Percentiles rank a stretch among this genome's conserved stretches.
phyloP scores from a whole-genome alignment of 2,329 filamentous ascomycete genomes.

The Chaetomiaceae sp. region DNA sequence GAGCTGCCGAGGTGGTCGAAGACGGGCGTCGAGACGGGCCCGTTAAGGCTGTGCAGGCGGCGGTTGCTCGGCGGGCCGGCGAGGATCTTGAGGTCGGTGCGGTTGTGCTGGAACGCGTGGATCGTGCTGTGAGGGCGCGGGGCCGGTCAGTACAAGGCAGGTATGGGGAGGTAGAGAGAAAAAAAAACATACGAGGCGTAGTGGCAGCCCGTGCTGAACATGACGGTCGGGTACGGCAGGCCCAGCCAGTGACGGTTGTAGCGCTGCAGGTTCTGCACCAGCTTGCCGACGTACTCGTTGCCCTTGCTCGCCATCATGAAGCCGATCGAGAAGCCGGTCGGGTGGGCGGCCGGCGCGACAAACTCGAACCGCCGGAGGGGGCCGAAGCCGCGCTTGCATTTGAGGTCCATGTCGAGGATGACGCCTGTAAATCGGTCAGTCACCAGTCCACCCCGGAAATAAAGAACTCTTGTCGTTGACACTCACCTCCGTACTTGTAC shows the following conservation, averaged over 20 bases:
- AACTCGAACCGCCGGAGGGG: conserved; percentile 36
- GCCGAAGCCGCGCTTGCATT: conserved; percentile 34
- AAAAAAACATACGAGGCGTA: conserved; percentile 32
- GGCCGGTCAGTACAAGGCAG: not conserved
- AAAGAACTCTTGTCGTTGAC: not conserved
- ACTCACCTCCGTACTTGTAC: conserved; percentile 21
- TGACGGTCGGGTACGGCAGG: conserved; percentile 36
- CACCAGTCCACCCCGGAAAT: not conserved
- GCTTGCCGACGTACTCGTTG: conserved; percentile 30
- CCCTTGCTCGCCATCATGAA: conserved; percentile 36
- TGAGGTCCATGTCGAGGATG: conserved; percentile 32
- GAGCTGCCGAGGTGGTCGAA: conserved; percentile 38
- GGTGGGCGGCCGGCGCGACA: conserved; percentile 36
- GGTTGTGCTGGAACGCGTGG: conserved; percentile 31
- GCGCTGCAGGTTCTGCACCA: conserved; percentile 29
- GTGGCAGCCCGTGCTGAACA: conserved; percentile 39
- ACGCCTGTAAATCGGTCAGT: conserved; percentile 12
- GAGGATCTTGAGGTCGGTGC: conserved; percentile 32
- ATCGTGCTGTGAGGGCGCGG: conserved; percentile 26
- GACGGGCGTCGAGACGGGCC: conserved; percentile 33
- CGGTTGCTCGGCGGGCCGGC: conserved; percentile 26
- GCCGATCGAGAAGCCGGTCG: conserved; percentile 35
- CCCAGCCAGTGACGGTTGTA: conserved; percentile 36
- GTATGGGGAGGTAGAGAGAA: not conserved
- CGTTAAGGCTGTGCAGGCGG: conserved; percentile 34